A percentile compares a stretch with the other conserved stretches of the same genome.
These are phyloP conservation scores for Puccinia triticina DNA, from an alignment of 1,284 basidiomycete species.

Conservation along the genomic window DNA sequence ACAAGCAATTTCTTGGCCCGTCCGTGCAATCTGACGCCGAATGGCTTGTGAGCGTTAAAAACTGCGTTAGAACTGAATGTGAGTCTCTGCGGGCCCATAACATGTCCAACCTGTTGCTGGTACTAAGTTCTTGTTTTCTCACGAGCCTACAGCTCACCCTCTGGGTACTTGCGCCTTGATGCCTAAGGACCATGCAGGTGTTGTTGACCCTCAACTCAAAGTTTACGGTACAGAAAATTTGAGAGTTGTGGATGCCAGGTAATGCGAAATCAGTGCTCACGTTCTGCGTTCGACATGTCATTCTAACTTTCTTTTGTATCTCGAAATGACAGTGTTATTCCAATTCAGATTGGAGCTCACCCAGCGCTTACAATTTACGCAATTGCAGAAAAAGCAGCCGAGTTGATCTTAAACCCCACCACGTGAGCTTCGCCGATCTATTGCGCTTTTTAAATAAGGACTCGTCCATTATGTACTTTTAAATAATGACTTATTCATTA, in stretches of 20 bases:
- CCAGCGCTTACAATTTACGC: slow-evolving; percentile 41
- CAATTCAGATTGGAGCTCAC: slow-evolving; percentile 43
- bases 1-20: slow-evolving; percentile 26
- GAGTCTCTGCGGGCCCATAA: not conserved
- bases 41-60: slow-evolving; percentile 31
- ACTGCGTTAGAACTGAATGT: slow-evolving; percentile 38
- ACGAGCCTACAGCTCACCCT: slow-evolving; percentile 55
- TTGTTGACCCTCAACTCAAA: slow-evolving; percentile 66
- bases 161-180: slow-evolving; percentile 62
- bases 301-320: not conserved
- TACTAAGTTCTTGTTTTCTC: not conserved
- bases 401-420: slow-evolving; percentile 28
- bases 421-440: not conserved
- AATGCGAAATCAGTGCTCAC: slow-evolving; percentile 61
- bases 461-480: too few species aligned
- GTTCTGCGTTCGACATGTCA: slow-evolving; percentile 68
- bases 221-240: slow-evolving; percentile 75
- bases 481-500: too few species aligned
- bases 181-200: slow-evolving; percentile 62
- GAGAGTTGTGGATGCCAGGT: slow-evolving; percentile 60
- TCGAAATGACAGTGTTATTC: slow-evolving; percentile 10
- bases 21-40: slow-evolving; percentile 29
- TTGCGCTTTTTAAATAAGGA: slow-evolving; percentile 49
- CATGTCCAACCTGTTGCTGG: not conserved
- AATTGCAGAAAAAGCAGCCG: slow-evolving; percentile 40